These are phyloP conservation scores for Picea sitchensis DNA, from an alignment of 75 land plant species.

Conservation along the genomic window DNA sequence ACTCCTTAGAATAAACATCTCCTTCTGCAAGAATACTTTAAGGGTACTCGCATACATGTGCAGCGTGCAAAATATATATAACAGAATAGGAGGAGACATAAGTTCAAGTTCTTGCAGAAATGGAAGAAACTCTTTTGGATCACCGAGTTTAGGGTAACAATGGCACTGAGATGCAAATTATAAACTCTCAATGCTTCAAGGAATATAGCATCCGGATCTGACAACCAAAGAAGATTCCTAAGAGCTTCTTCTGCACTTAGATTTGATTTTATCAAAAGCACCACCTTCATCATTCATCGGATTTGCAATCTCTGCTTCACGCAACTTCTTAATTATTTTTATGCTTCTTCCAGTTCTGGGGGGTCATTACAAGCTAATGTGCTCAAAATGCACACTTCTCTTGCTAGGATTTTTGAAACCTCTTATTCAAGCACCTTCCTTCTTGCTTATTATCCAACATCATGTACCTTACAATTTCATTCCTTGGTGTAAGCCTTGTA, in stretches of 20 bases:
- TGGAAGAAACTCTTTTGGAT: conserved; percentile 98
- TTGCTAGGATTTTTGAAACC: conserved; percentile 57
- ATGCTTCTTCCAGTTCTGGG: conserved; percentile 87
- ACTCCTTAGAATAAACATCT: conserved; percentile 58
- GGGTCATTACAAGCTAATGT: conserved; percentile 83
- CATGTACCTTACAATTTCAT: not conserved
- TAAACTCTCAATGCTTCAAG: conserved; percentile 90
- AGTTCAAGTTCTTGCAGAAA: conserved; percentile 69
- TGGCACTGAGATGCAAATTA: conserved; percentile 92
- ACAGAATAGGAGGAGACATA: conserved; percentile 69
- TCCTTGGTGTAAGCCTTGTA: not conserved
- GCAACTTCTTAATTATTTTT: conserved; percentile 62
- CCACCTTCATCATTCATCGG: conserved; percentile 20
- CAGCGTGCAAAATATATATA: conserved; percentile 80
- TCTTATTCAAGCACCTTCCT: conserved; percentile 73
- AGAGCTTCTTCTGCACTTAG: conserved; percentile 75
- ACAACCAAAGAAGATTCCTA: conserved; percentile 89
- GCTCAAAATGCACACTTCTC: conserved; percentile 91
- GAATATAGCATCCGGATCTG: conserved; percentile 80
- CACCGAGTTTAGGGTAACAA: conserved; percentile 91
- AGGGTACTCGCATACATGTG: conserved; percentile 76
- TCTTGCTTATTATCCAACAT: not conserved
- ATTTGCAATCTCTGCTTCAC: conserved; percentile 69
- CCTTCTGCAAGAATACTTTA: conserved; percentile 69
- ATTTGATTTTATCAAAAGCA: conserved; percentile 23